Conservation (phyloP, 257 asterid species). For the Ehretia macrophylla region DNA sequence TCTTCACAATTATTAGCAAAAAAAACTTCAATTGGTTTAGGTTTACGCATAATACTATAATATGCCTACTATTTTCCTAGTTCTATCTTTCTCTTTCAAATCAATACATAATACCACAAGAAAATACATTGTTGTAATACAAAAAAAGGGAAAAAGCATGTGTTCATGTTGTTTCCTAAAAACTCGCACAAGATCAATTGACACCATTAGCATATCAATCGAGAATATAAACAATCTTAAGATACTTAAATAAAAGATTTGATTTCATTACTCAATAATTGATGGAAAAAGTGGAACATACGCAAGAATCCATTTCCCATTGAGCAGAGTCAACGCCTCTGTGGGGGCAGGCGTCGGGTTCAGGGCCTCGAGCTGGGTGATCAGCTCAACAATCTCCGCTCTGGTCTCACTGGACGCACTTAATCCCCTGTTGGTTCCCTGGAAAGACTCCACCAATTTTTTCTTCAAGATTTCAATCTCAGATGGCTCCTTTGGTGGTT, state of each 20-base stretch:
- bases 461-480: conserved; percentile 58
- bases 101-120: too few species aligned
- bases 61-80: too few species aligned
- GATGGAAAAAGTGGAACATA: conserved; percentile 21
- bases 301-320: conserved; percentile 96
- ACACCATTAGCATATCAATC: background rate
- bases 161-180: too few species aligned
- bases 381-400: conserved; percentile 85
- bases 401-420: conserved; percentile 74
- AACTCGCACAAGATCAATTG: too few species aligned
- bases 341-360: conserved; percentile 91
- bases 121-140: too few species aligned
- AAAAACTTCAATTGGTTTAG: too few species aligned
- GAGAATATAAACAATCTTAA: background rate
- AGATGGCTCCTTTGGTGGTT: conserved; percentile 28
- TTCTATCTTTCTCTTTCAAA: too few species aligned
- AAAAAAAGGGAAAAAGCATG: too few species aligned
- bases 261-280: background rate
- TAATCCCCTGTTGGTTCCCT: conserved; percentile 79
- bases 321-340: conserved; percentile 72
- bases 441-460: conserved; percentile 57
- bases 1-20: too few species aligned
- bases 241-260: background rate
- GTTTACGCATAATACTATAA: too few species aligned
- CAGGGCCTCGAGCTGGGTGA: conserved; percentile 69